A percentile compares a stretch with the other conserved stretches of the same genome.
phyloP scores from a whole-genome alignment of 108 stramenopile species.

The Skeletonema marinoi region DNA sequence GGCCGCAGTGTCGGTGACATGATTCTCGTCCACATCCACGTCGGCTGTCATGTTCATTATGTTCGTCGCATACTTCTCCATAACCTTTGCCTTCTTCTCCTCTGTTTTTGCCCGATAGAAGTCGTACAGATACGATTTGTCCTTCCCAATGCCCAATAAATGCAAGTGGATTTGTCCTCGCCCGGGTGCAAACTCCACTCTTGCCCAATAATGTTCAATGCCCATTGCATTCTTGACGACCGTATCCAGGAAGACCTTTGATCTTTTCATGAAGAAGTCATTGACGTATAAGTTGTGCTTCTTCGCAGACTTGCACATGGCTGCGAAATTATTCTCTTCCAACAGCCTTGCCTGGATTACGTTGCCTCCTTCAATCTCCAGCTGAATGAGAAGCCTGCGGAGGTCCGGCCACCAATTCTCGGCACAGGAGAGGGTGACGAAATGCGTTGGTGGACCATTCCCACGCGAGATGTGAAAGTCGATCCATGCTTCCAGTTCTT shows the following conservation, averaged over 20 bases:
- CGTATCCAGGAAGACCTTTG: conserved; percentile 7
- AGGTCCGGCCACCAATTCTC: conserved; percentile 45
- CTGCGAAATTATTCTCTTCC: background rate
- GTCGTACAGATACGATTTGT: conserved; percentile 1
- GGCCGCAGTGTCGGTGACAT: background rate
- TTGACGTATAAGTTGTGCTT: conserved; percentile 8
- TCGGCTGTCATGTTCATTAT: too few species aligned
- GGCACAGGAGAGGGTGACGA: background rate
- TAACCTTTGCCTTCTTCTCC: too few species aligned
- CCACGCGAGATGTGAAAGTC: too few species aligned
- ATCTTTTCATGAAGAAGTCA: conserved; percentile 30
- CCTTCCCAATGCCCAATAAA: conserved; percentile 18
- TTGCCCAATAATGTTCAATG: conserved; percentile 25
- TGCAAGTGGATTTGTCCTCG: conserved; percentile 32
- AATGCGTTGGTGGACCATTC: too few species aligned
- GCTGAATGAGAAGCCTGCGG: background rate
- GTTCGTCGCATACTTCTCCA: too few species aligned
- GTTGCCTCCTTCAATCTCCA: conserved; percentile 3
- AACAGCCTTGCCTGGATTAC: background rate
- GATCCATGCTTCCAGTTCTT: too few species aligned
- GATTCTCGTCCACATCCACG: background rate
- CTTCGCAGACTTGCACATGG: background rate
- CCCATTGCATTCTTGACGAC: background rate
- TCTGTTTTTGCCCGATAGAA: too few species aligned
- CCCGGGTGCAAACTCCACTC: conserved; percentile 27